Conservation (phyloP, 371 early-diverging fungal genomes). For the Caulochytrium protostelioides region DNA sequence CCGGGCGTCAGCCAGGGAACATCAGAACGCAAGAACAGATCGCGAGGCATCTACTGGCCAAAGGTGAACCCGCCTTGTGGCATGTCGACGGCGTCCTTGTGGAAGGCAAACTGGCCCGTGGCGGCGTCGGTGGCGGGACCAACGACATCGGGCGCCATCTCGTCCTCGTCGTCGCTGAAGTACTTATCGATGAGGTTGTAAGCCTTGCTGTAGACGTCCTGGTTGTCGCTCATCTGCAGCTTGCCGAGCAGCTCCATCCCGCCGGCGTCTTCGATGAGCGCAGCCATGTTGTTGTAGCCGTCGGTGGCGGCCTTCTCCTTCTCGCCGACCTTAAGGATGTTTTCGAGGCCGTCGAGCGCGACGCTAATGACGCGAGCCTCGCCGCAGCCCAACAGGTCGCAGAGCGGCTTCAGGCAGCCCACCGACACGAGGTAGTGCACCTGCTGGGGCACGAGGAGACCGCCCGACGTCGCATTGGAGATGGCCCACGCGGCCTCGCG, state of each 20-base stretch:
- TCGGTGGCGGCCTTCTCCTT: slow-evolving; percentile 28
- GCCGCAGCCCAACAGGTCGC: slow-evolving; percentile 69
- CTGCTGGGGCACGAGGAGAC: slow-evolving; percentile 67
- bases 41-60: too few species aligned
- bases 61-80: slow-evolving; percentile 58
- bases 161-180: slow-evolving; percentile 63
- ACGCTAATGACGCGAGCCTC: slow-evolving; percentile 89
- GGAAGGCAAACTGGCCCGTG: slow-evolving; percentile 47
- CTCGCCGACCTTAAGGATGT: slow-evolving; percentile 92
- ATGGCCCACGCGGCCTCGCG: slow-evolving; percentile 99
- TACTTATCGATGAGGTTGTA: slow-evolving; percentile 78
- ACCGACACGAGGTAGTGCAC: slow-evolving; percentile 66
- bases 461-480: slow-evolving; percentile 91
- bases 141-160: slow-evolving; percentile 42
- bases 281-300: slow-evolving; percentile 55
- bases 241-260: slow-evolving; percentile 79
- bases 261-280: slow-evolving; percentile 68
- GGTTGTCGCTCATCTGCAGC: slow-evolving; percentile 74
- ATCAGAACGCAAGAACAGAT: too few species aligned
- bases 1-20: too few species aligned
- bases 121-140: slow-evolving; percentile 29
- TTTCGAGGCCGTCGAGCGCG: slow-evolving; percentile 88
- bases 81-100: slow-evolving; percentile 18
- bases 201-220: slow-evolving; percentile 84
- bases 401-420: slow-evolving; percentile 84